Evolutionary conservation across 805 yeast species (phyloP).

Genomic region (Kuraishia borneana): DNA sequence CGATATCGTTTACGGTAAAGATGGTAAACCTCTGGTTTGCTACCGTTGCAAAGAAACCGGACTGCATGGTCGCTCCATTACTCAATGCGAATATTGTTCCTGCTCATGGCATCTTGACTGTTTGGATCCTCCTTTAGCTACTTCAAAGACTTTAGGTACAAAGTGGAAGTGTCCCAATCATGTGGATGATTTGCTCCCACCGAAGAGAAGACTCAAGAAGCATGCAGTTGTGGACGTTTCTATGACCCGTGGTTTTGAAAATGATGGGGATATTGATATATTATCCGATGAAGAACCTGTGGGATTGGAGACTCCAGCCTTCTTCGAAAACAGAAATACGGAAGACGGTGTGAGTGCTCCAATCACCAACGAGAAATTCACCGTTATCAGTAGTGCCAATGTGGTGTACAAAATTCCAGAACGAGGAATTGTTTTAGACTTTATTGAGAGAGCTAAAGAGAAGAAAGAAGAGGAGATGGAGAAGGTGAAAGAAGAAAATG

Average conservation of each 20-base stretch:
- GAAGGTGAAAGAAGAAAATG: slow-evolving; percentile 19
- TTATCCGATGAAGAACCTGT: slow-evolving; percentile 12
- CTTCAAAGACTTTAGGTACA: slow-evolving; percentile 60
- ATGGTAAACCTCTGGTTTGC: slow-evolving; percentile 63
- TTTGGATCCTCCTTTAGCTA: slow-evolving; percentile 60
- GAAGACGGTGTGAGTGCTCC: slow-evolving; percentile 20
- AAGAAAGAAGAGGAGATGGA: slow-evolving; percentile 21
- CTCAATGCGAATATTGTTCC: slow-evolving; percentile 76
- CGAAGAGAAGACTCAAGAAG: slow-evolving; percentile 36
- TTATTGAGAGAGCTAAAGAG: slow-evolving; percentile 40
- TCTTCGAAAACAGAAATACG: slow-evolving; percentile 21
- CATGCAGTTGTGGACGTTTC: slow-evolving; percentile 44
- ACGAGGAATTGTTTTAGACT: slow-evolving; percentile 56
- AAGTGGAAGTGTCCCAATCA: slow-evolving; percentile 94
- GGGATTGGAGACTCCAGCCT: slow-evolving; percentile 22
- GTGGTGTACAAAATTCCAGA: slow-evolving; percentile 59
- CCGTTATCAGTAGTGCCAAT: slow-evolving; percentile 19
- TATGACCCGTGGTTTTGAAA: slow-evolving; percentile 35
- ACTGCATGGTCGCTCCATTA: slow-evolving; percentile 39
- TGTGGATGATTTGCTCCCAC: slow-evolving; percentile 37
- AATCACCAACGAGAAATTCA: slow-evolving; percentile 4
- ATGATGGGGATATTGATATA: slow-evolving; percentile 40
- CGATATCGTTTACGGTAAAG: slow-evolving; percentile 51
- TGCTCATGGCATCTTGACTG: slow-evolving; percentile 88
- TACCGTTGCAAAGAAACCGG: slow-evolving; percentile 70